These are phyloP conservation scores for Spathaspora girioi DNA, from an alignment of 805 yeast genomes.

Conservation along the genomic window DNA sequence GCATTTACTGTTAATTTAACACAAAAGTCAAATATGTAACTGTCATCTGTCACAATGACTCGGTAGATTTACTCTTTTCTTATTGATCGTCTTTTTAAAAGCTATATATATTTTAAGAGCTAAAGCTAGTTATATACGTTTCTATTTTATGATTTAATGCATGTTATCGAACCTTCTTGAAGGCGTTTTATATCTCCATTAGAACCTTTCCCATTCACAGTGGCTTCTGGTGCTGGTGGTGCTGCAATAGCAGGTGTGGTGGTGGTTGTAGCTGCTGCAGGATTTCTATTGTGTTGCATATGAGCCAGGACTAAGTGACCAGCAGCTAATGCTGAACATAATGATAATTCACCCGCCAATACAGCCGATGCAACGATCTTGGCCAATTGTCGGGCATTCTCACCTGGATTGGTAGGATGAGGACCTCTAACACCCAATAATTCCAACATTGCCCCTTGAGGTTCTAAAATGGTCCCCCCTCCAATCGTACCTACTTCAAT, in stretches of 20 bases:
- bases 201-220: slow-evolving; percentile 4
- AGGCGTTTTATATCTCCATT: slow-evolving; percentile 40
- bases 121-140: background rate
- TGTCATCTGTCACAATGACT: no score
- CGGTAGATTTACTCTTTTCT: no score
- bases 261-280: slow-evolving; percentile 15
- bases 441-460: slow-evolving; percentile 95
- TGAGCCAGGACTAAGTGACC: slow-evolving; percentile 98
- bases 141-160: slow-evolving; percentile 54
- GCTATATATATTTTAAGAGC: background rate
- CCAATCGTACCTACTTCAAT: slow-evolving; percentile 99
- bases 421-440: slow-evolving; percentile 95
- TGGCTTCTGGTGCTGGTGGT: slow-evolving; percentile 11
- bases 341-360: slow-evolving; percentile 91
- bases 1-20: no score
- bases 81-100: background rate
- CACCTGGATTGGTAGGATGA: slow-evolving; percentile 89
- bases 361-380: slow-evolving; percentile 91
- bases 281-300: slow-evolving; percentile 87
- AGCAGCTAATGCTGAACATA: slow-evolving; percentile 95
- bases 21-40: no score
- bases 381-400: slow-evolving; percentile 90
- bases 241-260: slow-evolving; percentile 20
- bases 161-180: slow-evolving; percentile 69
- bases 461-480: slow-evolving; percentile 96